Conservation (phyloP, 371 early-diverging fungal species). For the Mucor mucedo region DNA sequence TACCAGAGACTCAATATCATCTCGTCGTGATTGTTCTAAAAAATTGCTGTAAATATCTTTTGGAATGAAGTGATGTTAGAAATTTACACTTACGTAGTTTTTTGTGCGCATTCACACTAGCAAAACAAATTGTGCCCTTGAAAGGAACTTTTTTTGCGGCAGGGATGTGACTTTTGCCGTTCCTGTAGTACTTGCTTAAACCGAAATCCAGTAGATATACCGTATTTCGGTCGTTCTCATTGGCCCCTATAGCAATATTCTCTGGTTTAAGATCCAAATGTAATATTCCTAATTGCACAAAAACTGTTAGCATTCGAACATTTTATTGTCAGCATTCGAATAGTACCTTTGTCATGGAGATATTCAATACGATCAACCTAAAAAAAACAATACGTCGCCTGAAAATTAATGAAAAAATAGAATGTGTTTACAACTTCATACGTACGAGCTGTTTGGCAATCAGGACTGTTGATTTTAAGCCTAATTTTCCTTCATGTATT, state of each 20-base stretch:
- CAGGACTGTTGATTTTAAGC: too few relatives aligned
- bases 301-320: too few relatives aligned
- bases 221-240: constrained; percentile 80
- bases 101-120: constrained; percentile 86
- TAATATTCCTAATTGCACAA: constrained; percentile 57
- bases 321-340: background rate
- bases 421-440: too few relatives aligned
- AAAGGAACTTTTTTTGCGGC: constrained; percentile 87
- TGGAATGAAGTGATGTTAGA: background rate
- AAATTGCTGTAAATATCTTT: background rate
- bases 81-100: constrained; percentile 56
- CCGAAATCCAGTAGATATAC: constrained; percentile 99
- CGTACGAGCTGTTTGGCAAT: too few relatives aligned
- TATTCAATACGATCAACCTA: constrained; percentile 5
- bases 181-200: constrained; percentile 93
- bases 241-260: constrained; percentile 97
- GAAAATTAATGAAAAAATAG: too few relatives aligned
- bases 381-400: too few relatives aligned
- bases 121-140: constrained; percentile 92
- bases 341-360: background rate
- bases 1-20: constrained; percentile 91
- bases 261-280: constrained; percentile 93
- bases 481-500: too few relatives aligned
- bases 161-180: constrained; percentile 88
- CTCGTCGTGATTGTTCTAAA: constrained; percentile 87